Conservation (phyloP, 306 rosid genomes). For the Prunus mira region DNA sequence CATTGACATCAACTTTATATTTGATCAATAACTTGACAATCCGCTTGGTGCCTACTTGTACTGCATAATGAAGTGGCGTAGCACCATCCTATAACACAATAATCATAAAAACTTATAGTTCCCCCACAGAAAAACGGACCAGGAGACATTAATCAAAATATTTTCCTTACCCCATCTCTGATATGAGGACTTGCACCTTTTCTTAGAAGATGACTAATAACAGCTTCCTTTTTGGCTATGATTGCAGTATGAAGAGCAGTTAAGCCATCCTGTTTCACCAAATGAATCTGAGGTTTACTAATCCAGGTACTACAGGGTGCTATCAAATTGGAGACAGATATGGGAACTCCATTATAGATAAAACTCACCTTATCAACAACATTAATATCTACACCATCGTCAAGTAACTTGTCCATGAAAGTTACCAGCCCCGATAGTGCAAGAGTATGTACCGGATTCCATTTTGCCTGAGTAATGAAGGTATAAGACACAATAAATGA, state of each 20-base stretch:
- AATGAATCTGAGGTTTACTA: slow-evolving; percentile 16
- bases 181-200: slow-evolving; percentile 89
- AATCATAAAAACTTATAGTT: slow-evolving; percentile 19
- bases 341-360: neutral
- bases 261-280: slow-evolving; percentile 70
- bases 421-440: slow-evolving; percentile 66
- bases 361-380: slow-evolving; percentile 43
- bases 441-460: slow-evolving; percentile 76
- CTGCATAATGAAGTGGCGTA: slow-evolving; percentile 93
- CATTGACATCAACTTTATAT: slow-evolving; percentile 72
- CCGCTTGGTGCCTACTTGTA: slow-evolving; percentile 85
- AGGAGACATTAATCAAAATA: neutral
- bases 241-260: slow-evolving; percentile 90
- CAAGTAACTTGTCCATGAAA: slow-evolving; percentile 69
- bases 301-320: slow-evolving; percentile 5
- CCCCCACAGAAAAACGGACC: neutral
- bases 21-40: slow-evolving; percentile 81
- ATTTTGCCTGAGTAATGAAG: slow-evolving; percentile 55
- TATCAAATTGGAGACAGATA: neutral
- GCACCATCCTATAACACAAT: slow-evolving; percentile 75
- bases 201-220: slow-evolving; percentile 84
- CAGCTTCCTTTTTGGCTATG: slow-evolving; percentile 76
- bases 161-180: slow-evolving; percentile 62
- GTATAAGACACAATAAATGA: slow-evolving; percentile 6
- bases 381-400: slow-evolving; percentile 64